phyloP scores from a whole-genome alignment of 2,329 filamentous ascomycete genomes.

The Fonsecaea erecta region DNA sequence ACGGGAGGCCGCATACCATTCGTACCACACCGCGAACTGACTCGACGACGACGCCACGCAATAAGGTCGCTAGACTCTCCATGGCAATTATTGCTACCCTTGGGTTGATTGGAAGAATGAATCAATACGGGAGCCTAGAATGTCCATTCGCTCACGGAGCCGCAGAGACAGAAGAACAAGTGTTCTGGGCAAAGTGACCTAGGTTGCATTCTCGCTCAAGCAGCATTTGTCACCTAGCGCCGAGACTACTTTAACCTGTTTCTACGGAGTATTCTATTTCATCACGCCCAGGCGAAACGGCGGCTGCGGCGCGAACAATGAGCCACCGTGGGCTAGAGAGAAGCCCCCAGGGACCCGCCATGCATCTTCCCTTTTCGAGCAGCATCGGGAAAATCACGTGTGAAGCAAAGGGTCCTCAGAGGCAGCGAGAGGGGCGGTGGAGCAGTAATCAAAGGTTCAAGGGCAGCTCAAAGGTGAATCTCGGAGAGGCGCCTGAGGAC shows the following conservation, averaged over 20 bases:
- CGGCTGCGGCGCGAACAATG: neutral
- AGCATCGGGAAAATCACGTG: slow-evolving; percentile 21
- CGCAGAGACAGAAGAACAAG: neutral
- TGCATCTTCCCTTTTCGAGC: slow-evolving; percentile 10
- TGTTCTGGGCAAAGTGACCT: neutral
- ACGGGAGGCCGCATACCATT: neutral
- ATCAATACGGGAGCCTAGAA: slow-evolving; percentile 2
- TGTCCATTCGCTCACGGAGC: neutral
- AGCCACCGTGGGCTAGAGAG: no score
- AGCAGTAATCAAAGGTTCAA: neutral
- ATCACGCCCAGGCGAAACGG: neutral
- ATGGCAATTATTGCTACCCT: neutral
- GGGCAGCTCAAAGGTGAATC: neutral
- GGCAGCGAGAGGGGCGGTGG: neutral
- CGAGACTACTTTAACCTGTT: no score
- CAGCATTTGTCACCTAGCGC: slow-evolving; percentile 25
- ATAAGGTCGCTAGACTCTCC: neutral
- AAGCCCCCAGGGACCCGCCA: neutral
- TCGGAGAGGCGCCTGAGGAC: slow-evolving; percentile 2
- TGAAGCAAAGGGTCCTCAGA: neutral
- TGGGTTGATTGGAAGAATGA: neutral
- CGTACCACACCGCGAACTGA: neutral
- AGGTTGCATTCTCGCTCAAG: slow-evolving; percentile 17
- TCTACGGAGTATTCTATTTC: no score
- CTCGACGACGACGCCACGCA: neutral